Conservation (phyloP, 139 green algal genomes). For the Ulvella scutata region DNA sequence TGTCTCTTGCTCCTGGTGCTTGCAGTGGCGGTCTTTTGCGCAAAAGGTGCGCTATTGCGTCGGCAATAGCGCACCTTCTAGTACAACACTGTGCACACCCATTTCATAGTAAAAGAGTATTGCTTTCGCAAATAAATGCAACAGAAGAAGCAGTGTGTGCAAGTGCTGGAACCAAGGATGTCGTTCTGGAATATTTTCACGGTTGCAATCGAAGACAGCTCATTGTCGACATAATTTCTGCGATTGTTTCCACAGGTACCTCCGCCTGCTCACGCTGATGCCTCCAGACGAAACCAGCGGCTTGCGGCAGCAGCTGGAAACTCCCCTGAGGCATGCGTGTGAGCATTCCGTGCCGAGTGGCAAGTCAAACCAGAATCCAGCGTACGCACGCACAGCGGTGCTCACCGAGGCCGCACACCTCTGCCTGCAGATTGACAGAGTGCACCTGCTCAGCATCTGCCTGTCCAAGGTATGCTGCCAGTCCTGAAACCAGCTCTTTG, state of each 20-base stretch:
- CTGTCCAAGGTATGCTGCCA: background rate
- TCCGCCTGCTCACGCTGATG: constrained; percentile 93
- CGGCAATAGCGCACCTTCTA: background rate
- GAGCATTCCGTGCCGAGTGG: background rate
- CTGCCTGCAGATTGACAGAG: background rate
- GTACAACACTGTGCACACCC: too few species aligned
- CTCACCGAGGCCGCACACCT: background rate
- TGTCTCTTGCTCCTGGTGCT: too few species aligned
- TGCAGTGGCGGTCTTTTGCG: background rate
- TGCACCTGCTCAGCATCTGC: background rate
- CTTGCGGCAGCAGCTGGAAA: constrained; percentile 29
- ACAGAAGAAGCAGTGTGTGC: too few species aligned
- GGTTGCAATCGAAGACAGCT: too few species aligned
- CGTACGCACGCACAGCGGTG: background rate
- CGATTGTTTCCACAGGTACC: constrained; percentile 46
- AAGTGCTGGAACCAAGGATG: too few species aligned
- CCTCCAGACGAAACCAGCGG: constrained; percentile 56
- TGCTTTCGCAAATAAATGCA: too few species aligned
- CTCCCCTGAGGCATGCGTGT: constrained; percentile 43
- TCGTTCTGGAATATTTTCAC: too few species aligned
- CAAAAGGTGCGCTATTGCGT: background rate
- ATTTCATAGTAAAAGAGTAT: too few species aligned
- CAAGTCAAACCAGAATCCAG: constrained; percentile 1
- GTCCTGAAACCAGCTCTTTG: background rate
- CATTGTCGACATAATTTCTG: too few species aligned